Conservation (phyloP, 306 rosid species). For the Vigna angularis region DNA sequence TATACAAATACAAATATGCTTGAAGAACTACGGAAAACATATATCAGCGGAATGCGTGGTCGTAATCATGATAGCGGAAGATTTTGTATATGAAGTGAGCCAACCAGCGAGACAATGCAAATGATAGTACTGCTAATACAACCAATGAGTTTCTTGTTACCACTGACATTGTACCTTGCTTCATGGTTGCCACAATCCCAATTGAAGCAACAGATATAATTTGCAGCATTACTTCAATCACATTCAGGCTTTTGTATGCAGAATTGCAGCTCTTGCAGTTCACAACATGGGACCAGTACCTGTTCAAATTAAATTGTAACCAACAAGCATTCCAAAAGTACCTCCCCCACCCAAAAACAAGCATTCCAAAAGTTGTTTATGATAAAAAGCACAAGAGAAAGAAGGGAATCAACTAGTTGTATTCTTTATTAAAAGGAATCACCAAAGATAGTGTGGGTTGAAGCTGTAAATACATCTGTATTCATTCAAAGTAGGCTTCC, state of each 20-base stretch:
- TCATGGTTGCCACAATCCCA: conserved; percentile 75
- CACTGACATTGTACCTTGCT: conserved; percentile 53
- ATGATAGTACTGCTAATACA: conserved; percentile 63
- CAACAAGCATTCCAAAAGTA: background rate
- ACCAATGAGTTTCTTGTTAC: conserved; percentile 59
- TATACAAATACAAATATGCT: too few species aligned
- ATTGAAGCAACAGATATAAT: conserved; percentile 62
- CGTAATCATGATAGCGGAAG: conserved; percentile 83
- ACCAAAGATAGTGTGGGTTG: too few species aligned
- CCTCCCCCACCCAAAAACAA: too few species aligned
- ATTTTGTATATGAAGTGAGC: conserved; percentile 77
- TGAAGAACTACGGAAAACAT: background rate
- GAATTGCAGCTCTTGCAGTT: conserved; percentile 81
- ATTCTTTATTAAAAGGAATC: too few species aligned
- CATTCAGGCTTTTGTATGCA: conserved; percentile 76
- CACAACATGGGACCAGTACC: conserved; percentile 89
- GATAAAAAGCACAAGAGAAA: too few species aligned
- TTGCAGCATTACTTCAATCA: conserved; percentile 68
- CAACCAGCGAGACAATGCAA: conserved; percentile 75
- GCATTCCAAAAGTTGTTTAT: too few species aligned
- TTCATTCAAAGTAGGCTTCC: too few species aligned
- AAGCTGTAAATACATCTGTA: too few species aligned
- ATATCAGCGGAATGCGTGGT: conserved; percentile 69
- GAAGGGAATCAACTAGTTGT: too few species aligned
- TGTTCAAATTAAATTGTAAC: conserved; percentile 33